Base-by-base conservation (phyloP, 176 grass and related monocot genomes). In the Triticum dicoccoides region DNA sequence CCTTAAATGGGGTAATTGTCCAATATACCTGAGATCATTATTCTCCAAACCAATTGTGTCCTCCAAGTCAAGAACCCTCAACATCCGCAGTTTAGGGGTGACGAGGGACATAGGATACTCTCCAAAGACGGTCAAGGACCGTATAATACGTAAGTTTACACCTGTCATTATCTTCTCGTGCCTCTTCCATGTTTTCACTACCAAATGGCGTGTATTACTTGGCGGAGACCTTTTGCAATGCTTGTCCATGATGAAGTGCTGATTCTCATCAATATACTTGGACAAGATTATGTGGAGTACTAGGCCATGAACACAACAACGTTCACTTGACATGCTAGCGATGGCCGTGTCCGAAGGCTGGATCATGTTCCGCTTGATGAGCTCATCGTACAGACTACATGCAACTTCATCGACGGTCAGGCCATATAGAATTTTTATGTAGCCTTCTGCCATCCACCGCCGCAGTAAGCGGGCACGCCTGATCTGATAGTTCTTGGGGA, bases 11-110 rank as follows among this genome's bases (percentile, higher is more conserved):
- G 12, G 47, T 12, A 91, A 54, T 47, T 91, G 18, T 12, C 67
- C 68, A 17, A 91, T 56, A 1, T 81, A 33, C 25, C 65, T 81
- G 14, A 91, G 24, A n/a, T 91, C 80, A 13, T 62, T 14, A 56
- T 88, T 83, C 30, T 76, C 24, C 6, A 84, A 9, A 49, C 27
- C 44, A 25, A 3, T 11, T 2, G 62, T 69, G 66, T 79, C 80
- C 45, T 88, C 76, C 41, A 90, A 9, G 65, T 93, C 86, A 34
- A 94, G 32, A 23, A 89, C 44, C n/a, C 86, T 73, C n/a, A 94
- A 30, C 18, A 89, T 4, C 8, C 15, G 67, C 67, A 91, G 0
- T 32, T 84, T 59, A 15, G 30, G 52, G 35, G 74, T 83, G 8
- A 83, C 25, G 9, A 82, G 37, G 3, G 79, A 69, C 6, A 4